A percentile compares a stretch with the other conserved stretches of the same genome.
phyloP scores from a whole-genome alignment of 2,329 filamentous ascomycete species.

The Monilinia vaccinii-corymbosi region DNA sequence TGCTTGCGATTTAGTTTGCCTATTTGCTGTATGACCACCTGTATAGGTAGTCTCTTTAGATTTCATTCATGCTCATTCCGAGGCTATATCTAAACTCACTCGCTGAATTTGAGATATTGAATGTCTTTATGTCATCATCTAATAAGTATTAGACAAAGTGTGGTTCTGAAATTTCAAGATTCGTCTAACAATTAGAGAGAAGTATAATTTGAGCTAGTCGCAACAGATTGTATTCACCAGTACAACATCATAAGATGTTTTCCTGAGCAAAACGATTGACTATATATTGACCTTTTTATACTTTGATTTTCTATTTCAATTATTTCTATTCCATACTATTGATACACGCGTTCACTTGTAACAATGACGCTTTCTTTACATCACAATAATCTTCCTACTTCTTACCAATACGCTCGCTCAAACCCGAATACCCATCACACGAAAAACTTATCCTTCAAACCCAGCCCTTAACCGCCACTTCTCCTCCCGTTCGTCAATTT shows the following conservation, averaged over 20 bases:
- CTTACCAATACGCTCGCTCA: background rate
- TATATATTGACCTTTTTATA: background rate
- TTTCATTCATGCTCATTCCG: no score
- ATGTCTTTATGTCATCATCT: background rate
- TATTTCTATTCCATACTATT: background rate
- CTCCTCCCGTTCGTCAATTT: conserved; percentile 13
- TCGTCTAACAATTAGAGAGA: background rate
- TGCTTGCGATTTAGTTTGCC: no score
- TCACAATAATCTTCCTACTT: background rate
- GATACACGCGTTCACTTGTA: background rate
- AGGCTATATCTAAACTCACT: background rate
- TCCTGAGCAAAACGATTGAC: background rate
- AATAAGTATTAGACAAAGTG: background rate
- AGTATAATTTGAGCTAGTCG: no score
- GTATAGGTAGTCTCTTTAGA: no score
- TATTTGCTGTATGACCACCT: no score
- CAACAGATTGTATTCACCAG: background rate
- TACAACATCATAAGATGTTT: background rate
- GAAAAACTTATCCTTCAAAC: background rate
- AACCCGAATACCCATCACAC: background rate
- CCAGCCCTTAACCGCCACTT: background rate
- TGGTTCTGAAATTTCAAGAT: background rate
- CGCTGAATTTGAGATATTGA: background rate
- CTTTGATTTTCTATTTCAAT: background rate
- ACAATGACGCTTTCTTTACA: background rate